Evolutionary conservation across 2,329 filamentous ascomycete species (phyloP).

Genomic region (Hypoxylon sp.): DNA sequence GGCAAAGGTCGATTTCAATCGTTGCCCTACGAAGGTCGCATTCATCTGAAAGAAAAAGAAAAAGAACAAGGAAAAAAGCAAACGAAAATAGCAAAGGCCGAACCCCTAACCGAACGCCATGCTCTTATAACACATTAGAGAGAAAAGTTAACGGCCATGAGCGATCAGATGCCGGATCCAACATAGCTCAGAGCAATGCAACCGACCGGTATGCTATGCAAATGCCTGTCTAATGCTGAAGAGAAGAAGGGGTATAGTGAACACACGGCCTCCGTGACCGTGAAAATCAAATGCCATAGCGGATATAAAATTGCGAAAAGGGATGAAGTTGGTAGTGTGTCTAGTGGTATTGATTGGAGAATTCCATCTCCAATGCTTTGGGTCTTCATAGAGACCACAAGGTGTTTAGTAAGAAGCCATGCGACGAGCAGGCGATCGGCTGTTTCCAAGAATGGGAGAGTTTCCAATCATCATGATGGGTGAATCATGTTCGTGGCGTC

Average conservation of each 20-base stretch:
- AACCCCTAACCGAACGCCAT: conserved; percentile 47
- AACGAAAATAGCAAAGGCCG: conserved; percentile 13
- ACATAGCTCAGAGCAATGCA: conserved; percentile 52
- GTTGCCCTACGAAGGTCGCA: conserved; percentile 22
- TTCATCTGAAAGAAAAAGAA: conserved; percentile 24
- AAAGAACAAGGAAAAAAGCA: conserved; percentile 12
- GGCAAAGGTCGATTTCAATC: conserved; percentile 20
- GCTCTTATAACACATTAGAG: conserved; percentile 46
- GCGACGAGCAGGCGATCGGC: conserved; percentile 70
- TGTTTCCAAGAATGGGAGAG: conserved; percentile 62
- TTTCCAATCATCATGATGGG: conserved; percentile 62
- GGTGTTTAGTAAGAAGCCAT: conserved; percentile 72
- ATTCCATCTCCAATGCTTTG: conserved; percentile 7
- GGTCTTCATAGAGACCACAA: neutral
- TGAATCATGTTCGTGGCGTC: conserved; percentile 59
- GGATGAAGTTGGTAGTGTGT: neutral
- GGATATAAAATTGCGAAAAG: conserved; percentile 20
- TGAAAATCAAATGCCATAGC: conserved; percentile 31
- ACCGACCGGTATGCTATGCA: conserved; percentile 52
- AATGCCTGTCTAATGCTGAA: conserved; percentile 54
- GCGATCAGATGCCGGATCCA: conserved; percentile 53
- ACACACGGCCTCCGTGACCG: conserved; percentile 22
- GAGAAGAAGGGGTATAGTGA: conserved; percentile 50
- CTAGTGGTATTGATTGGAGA: conserved; percentile 20
- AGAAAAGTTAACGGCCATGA: conserved; percentile 43